Evolutionary conservation across 176 grass and related monocot genomes (phyloP).

Genomic region (Triticum dicoccoides): DNA sequence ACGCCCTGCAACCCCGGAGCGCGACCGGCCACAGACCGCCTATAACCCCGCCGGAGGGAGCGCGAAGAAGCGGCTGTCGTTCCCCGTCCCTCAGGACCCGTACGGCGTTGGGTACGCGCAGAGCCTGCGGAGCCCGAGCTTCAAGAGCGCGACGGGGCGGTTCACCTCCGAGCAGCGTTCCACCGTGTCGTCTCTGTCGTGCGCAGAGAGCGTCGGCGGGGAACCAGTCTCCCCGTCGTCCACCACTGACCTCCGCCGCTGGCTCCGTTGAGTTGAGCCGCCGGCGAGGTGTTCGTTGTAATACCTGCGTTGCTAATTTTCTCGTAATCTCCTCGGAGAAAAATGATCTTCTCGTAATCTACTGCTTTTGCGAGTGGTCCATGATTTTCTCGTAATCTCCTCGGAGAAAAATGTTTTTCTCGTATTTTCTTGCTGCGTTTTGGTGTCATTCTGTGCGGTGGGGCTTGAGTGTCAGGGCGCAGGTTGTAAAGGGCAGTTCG

Average conservation of each 20-base stretch:
- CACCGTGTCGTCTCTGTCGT: conserved; percentile 67
- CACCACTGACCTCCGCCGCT: conserved; percentile 74
- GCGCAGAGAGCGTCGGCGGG: conserved; percentile 72
- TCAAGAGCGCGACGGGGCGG: conserved; percentile 79
- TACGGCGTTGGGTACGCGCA: conserved; percentile 43
- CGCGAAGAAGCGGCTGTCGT: conserved; percentile 84
- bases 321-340: neutral
- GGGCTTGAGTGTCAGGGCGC: conserved; percentile 6
- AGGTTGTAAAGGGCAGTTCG: conserved; percentile 26
- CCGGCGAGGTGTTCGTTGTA: neutral
- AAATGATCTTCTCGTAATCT: neutral
- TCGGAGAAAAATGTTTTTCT: neutral
- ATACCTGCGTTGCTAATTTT: neutral
- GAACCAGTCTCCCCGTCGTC: conserved; percentile 72
- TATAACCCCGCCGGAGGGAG: neutral
- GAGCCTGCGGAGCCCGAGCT: conserved; percentile 83
- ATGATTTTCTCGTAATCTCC: neutral
- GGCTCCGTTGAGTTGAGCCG: conserved; percentile 50
- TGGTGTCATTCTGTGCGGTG: neutral
- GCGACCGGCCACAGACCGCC: conserved; percentile 21
- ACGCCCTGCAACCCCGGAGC: conserved; percentile 64
- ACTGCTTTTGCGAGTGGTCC: too few species aligned
- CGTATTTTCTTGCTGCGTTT: neutral
- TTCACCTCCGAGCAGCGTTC: conserved; percentile 78
- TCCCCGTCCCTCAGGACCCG: conserved; percentile 48